phyloP scores from a whole-genome alignment of 805 yeast species.

The Clavispora asparagi region DNA sequence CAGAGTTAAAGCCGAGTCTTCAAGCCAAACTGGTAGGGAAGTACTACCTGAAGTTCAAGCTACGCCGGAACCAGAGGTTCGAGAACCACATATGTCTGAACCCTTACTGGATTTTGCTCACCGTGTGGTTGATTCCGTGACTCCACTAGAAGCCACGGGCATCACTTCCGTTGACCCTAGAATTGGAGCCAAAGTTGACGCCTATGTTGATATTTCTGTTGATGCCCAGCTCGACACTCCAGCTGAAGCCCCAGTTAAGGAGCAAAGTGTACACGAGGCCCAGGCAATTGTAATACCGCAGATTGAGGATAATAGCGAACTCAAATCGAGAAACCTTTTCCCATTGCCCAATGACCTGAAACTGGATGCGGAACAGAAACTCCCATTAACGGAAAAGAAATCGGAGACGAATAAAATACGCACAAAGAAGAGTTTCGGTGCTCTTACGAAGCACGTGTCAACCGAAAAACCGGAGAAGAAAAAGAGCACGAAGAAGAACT shows the following conservation, averaged over 20 bases:
- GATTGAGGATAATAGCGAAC: background rate
- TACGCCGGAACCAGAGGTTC: no score
- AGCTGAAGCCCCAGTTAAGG: background rate
- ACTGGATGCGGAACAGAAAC: background rate
- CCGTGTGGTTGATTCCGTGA: background rate
- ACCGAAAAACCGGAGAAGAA: conserved; percentile 11
- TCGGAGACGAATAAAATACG: conserved; percentile 9
- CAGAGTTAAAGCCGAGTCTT: no score
- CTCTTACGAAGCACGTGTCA: conserved; percentile 1
- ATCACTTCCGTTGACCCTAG: background rate
- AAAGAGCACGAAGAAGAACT: conserved; percentile 33
- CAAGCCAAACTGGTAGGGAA: no score
- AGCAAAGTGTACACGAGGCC: no score
- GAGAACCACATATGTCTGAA: no score
- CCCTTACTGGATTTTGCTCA: background rate
- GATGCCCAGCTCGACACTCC: background rate
- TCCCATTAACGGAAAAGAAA: background rate
- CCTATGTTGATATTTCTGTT: background rate
- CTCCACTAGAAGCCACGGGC: background rate
- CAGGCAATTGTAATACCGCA: background rate
- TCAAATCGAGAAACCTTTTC: background rate
- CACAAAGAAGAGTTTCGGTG: conserved; percentile 5
- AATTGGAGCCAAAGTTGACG: no score
- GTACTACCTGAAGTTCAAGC: no score
- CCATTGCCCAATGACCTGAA: background rate